Base-by-base conservation (phyloP, 2,329 filamentous ascomycete species). In the Aspergillus tamarii region DNA sequence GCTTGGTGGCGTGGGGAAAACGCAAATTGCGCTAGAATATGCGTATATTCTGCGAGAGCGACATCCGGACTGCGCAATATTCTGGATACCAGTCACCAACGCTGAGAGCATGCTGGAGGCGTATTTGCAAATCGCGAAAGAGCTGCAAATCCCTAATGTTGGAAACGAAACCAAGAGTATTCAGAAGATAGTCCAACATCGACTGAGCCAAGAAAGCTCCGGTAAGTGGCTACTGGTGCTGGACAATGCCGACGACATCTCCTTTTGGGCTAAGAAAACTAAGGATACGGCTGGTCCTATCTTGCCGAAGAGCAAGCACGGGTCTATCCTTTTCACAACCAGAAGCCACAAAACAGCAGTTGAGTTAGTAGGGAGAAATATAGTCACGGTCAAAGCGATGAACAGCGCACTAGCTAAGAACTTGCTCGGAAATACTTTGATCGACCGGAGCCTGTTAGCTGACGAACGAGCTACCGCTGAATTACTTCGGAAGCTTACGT, bases 1-100 rank as follows among this genome's bases (percentile, higher is more conserved):
- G 16, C 43, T 59, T 23, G 43, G 43, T 16, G 43, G 57, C 21
- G 23, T 59, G n/a, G 43, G 57, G 2, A 59, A 59, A 34, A 59
- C 43, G 4, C 43, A 59, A 23, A 43, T 59, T 14, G 57, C 30
- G 1, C 57, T 59, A 28, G 26, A 59, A 46, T 45, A 46, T 10
- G 57, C 26, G 4, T 9, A 59, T 23, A 28, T 12, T 4, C 2
- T 50, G 23, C 16, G 43, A 32, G 43, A 32, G 10, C 21, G 23
- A 11, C 26, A 50, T 10, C 26, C 46, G 6, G 16, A 50, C 16
- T 36, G 34, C 3, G 41, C 43, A 26, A 39, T 46, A 21, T 59
- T 46, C 10, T 59, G 57, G 41, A 36, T 59, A 21, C 43, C 43
- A 50, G 57, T 21, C 2, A 26, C 14, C 21, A 50, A 7, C 14